Evolutionary conservation across 306 rosid species (phyloP).

Genomic region (Quercus variabilis): DNA sequence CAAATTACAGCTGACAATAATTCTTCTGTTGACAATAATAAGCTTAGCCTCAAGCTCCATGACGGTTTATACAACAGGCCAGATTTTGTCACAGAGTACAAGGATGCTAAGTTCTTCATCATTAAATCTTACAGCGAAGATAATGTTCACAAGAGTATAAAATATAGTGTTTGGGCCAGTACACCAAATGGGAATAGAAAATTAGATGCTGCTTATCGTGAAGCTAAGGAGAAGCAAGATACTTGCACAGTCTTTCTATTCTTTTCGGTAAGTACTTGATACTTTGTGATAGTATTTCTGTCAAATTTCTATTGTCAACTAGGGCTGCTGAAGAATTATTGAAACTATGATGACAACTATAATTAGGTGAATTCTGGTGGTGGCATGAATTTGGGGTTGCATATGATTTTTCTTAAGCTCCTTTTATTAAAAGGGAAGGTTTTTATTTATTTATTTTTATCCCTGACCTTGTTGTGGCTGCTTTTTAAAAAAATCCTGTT

Average conservation of each 20-base stretch:
- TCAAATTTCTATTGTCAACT: neutral
- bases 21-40: constrained; percentile 48
- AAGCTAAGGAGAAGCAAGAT: constrained; percentile 68
- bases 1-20: constrained; percentile 45
- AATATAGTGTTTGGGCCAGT: constrained; percentile 90
- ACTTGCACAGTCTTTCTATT: constrained; percentile 67
- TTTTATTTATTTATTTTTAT: neutral
- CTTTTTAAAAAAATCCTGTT: neutral
- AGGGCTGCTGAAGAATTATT: neutral
- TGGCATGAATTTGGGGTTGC: neutral
- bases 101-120: constrained; percentile 71
- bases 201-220: constrained; percentile 72
- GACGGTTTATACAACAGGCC: constrained; percentile 49
- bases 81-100: constrained; percentile 66
- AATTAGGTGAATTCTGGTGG: neutral
- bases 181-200: constrained; percentile 88
- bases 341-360: neutral
- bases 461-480: neutral
- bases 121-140: constrained; percentile 91
- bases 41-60: constrained; percentile 38
- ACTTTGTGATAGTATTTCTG: neutral
- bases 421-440: neutral
- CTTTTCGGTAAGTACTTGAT: constrained; percentile 57
- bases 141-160: constrained; percentile 88
- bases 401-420: neutral